Percentiles rank a stretch among this genome's conserved stretches.
phyloP scores from a whole-genome alignment of 2,329 filamentous ascomycete species.

The Fusarium sp. region DNA sequence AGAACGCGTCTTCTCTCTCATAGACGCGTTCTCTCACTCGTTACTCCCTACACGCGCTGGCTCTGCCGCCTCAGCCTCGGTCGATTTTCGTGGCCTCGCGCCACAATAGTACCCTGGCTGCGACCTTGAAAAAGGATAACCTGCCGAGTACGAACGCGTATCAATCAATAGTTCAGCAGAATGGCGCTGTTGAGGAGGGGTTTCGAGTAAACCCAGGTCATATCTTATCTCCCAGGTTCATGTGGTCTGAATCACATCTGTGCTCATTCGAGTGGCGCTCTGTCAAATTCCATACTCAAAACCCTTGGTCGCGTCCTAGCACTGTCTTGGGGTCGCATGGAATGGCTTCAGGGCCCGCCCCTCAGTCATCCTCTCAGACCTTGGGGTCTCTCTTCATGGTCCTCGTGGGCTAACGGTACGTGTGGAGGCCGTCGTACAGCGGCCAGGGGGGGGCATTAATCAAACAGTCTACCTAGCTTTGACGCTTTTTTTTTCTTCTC shows the following conservation, averaged over 20 bases:
- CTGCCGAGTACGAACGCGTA: conserved; percentile 3
- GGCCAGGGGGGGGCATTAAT: conserved; percentile 45
- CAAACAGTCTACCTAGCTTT: conserved; percentile 45
- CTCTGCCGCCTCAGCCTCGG: conserved; percentile 35
- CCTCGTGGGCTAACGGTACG: conserved; percentile 36
- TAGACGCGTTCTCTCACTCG: conserved; percentile 31
- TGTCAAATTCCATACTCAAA: conserved; percentile 26
- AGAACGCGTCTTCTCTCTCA: conserved; percentile 33
- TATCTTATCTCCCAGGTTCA: conserved; percentile 5
- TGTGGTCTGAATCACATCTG: conserved; percentile 12
- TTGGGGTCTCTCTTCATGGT: conserved; percentile 31
- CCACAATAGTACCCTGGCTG: conserved; percentile 19
- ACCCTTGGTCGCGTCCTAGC: conserved; percentile 29
- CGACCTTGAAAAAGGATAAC: conserved; percentile 3
- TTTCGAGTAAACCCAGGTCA: conserved; percentile 5
- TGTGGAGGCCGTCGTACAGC: conserved; percentile 46
- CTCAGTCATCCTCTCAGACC: conserved; percentile 34
- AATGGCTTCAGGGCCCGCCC: conserved; percentile 43
- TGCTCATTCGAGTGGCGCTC: conserved; percentile 33
- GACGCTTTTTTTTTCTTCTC: conserved; percentile 36
- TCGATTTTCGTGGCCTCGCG: conserved; percentile 28
- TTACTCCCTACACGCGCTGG: conserved; percentile 17
- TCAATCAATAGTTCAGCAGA: conserved; percentile 22
- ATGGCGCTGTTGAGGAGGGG: conserved; percentile 10
- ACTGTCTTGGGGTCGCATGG: conserved; percentile 46